These are phyloP conservation scores for Guadua angustifolia DNA, from an alignment of 176 grass and related monocot genomes.

Conservation along the genomic window DNA sequence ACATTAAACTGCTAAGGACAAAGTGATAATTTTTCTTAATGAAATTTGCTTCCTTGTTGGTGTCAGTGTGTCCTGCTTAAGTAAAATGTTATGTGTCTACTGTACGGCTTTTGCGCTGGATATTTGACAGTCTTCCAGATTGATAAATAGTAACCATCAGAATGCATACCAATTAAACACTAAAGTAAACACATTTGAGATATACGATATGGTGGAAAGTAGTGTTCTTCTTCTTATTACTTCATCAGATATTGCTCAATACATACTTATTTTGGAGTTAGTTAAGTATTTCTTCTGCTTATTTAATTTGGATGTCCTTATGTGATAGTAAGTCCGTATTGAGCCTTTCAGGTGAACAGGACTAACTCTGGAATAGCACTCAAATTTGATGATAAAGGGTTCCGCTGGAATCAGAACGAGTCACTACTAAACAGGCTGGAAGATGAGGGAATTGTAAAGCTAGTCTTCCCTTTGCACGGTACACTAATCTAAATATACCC, in stretches of 20 bases:
- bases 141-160: background rate
- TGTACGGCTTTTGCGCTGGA: background rate
- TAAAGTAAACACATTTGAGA: background rate
- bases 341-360: slow-evolving; percentile 76
- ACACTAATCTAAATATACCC: slow-evolving; percentile 28
- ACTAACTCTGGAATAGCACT: slow-evolving; percentile 63
- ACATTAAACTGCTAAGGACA: background rate
- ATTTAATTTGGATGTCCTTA: slow-evolving; percentile 1
- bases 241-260: no score
- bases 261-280: no score
- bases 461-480: slow-evolving; percentile 95
- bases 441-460: slow-evolving; percentile 86
- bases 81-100: background rate
- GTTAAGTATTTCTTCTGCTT: background rate
- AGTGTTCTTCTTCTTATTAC: background rate
- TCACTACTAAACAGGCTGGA: slow-evolving; percentile 77
- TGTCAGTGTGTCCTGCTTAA: background rate
- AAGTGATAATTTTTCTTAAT: background rate
- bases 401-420: slow-evolving; percentile 59
- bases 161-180: background rate
- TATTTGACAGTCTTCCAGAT: background rate
- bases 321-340: slow-evolving; percentile 47
- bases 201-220: background rate
- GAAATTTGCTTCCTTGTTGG: background rate
- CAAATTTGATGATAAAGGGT: slow-evolving; percentile 66